Conservation (phyloP, 2,329 filamentous ascomycete genomes). For the Torrubiella hemipterigena region DNA sequence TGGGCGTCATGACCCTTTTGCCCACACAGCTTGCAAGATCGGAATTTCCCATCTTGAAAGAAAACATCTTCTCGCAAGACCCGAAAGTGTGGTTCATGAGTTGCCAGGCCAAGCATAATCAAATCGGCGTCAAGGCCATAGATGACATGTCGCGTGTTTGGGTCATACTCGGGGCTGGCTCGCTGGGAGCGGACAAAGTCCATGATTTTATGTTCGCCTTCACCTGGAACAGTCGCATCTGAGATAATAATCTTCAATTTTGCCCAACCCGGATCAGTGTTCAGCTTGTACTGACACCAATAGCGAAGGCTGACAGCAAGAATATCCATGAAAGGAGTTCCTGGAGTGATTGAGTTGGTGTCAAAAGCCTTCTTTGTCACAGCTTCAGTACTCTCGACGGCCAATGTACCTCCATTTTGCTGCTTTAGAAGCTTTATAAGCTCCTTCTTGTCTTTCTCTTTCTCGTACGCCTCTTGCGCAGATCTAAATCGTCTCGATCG, state of each 20-base stretch:
- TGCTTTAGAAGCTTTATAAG: slow-evolving; percentile 74
- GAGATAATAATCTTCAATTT: slow-evolving; percentile 97
- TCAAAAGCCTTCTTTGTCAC: slow-evolving; percentile 87
- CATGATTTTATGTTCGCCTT: slow-evolving; percentile 99
- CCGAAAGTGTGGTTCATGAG: slow-evolving; percentile 93
- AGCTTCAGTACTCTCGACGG: slow-evolving; percentile 48
- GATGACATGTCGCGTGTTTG: slow-evolving; percentile 95
- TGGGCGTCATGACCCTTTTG: slow-evolving; percentile 85
- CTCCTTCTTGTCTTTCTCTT: slow-evolving; percentile 82
- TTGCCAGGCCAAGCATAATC: slow-evolving; percentile 95
- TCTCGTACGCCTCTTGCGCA: slow-evolving; percentile 87
- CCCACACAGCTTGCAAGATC: slow-evolving; percentile 78
- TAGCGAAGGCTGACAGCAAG: slow-evolving; percentile 82
- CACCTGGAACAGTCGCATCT: slow-evolving; percentile 91
- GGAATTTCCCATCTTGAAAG: slow-evolving; percentile 71
- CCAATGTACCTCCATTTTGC: slow-evolving; percentile 55
- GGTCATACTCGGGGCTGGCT: slow-evolving; percentile 79
- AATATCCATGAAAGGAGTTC: slow-evolving; percentile 97
- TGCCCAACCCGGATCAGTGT: slow-evolving; percentile 91
- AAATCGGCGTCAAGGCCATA: slow-evolving; percentile 96
- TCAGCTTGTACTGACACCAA: slow-evolving; percentile 96
- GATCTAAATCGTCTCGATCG: slow-evolving; percentile 90
- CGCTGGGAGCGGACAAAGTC: slow-evolving; percentile 91
- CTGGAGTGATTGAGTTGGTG: slow-evolving; percentile 75
- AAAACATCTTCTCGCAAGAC: slow-evolving; percentile 96